Conservation (phyloP, 768 basidiomycete species). For the Tylopilus felleus region DNA sequence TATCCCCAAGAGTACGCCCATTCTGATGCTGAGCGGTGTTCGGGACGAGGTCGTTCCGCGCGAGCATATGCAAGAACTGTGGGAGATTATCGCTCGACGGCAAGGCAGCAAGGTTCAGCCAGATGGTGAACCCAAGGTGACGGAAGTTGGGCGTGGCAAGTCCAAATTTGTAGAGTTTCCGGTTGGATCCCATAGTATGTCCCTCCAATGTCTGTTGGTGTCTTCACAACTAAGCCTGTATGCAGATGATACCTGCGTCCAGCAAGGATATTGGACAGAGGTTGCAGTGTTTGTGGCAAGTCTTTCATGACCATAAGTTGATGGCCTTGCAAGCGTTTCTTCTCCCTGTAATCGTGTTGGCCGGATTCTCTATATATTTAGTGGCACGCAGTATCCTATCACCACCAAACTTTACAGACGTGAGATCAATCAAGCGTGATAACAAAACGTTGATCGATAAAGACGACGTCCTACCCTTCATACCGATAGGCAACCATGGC, state of each 20-base stretch:
- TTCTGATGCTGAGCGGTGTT: slow-evolving; percentile 78
- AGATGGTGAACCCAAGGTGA: slow-evolving; percentile 29
- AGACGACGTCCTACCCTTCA: slow-evolving; percentile 52
- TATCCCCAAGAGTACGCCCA: slow-evolving; percentile 64
- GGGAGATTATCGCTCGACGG: slow-evolving; percentile 53
- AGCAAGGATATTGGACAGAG: slow-evolving; percentile 53
- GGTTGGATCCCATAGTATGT: slow-evolving; percentile 53
- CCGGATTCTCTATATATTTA: not conserved
- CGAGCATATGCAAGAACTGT: slow-evolving; percentile 59
- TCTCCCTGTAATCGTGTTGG: not conserved
- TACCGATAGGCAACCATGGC: slow-evolving; percentile 98
- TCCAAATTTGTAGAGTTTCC: slow-evolving; percentile 56
- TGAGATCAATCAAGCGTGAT: not conserved
- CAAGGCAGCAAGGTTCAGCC: slow-evolving; percentile 35
- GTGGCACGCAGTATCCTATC: slow-evolving; percentile 1
- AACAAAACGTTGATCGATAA: no score
- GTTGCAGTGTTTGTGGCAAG: slow-evolving; percentile 46
- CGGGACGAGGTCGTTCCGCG: slow-evolving; percentile 53
- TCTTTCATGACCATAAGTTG: slow-evolving; percentile 13
- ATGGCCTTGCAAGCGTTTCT: not conserved
- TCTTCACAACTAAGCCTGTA: not conserved
- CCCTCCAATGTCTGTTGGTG: not conserved
- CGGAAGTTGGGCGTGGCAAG: slow-evolving; percentile 48
- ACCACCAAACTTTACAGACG: not conserved
- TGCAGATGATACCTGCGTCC: slow-evolving; percentile 54